These are phyloP conservation scores for Pythium rishiriense DNA, from an alignment of 352 stramenopile species.

Conservation along the genomic window DNA sequence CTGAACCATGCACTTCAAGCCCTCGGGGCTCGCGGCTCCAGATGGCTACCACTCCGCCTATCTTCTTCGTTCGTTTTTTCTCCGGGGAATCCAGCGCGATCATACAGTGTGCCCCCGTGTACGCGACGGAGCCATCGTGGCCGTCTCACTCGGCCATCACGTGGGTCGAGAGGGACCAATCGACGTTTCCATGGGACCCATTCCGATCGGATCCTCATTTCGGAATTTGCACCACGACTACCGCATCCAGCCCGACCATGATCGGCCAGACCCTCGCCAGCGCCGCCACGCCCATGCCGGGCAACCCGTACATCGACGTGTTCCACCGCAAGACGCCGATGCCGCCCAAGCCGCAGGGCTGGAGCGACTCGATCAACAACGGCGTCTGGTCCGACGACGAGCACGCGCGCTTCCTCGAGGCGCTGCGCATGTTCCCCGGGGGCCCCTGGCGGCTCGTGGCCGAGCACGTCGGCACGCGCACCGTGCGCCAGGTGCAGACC, in stretches of 20 bases:
- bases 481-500: constrained; percentile 28
- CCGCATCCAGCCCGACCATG: too few species aligned
- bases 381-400: constrained; percentile 32
- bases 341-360: constrained; percentile 10
- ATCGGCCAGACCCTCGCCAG: constrained; percentile 7
- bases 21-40: background rate
- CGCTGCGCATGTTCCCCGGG: constrained; percentile 26
- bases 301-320: constrained; percentile 24
- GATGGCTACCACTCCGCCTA: background rate
- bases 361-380: constrained; percentile 20
- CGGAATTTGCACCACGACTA: constrained; percentile 13
- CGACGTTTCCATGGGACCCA: background rate
- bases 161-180: background rate
- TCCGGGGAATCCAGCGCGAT: background rate
- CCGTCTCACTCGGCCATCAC: background rate
- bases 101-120: background rate
- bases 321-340: constrained; percentile 7
- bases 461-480: constrained; percentile 25
- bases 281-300: constrained; percentile 7
- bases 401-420: constrained; percentile 31
- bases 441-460: constrained; percentile 23
- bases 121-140: background rate
- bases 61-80: background rate
- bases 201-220: constrained; percentile 7
- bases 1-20: background rate